phyloP scores from a whole-genome alignment of 768 basidiomycete genomes.

The Coprinopsis cinerea region DNA sequence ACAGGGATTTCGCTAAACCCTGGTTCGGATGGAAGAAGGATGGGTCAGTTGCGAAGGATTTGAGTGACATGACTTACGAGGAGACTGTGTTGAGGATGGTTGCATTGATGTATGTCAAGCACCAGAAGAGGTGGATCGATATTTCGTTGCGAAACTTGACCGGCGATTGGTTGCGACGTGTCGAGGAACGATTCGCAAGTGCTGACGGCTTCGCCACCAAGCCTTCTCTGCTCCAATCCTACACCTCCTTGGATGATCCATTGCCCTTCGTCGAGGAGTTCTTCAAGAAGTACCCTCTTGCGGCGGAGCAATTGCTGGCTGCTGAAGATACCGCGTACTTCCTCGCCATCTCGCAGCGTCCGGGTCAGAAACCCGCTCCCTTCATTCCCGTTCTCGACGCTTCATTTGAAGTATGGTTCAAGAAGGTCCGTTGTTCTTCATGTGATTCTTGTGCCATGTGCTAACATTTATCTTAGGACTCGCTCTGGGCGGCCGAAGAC shows the following conservation, averaged over 20 bases:
- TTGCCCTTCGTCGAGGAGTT: conserved; percentile 70
- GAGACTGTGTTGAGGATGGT: conserved; percentile 91
- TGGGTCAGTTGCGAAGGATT: conserved; percentile 73
- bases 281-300: conserved; percentile 80
- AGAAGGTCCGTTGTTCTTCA: conserved; percentile 62
- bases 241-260: conserved; percentile 77
- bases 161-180: conserved; percentile 94
- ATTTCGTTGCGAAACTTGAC: conserved; percentile 85
- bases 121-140: conserved; percentile 93
- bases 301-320: conserved; percentile 80
- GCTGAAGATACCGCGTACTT: conserved; percentile 94
- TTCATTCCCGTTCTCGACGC: conserved; percentile 96
- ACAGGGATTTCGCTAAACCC: conserved; percentile 92
- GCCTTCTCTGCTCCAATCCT: conserved; percentile 82
- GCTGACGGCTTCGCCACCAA: conserved; percentile 73
- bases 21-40: conserved; percentile 99
- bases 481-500: conserved; percentile 96
- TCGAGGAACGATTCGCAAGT: conserved; percentile 93
- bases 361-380: conserved; percentile 96
- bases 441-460: conserved; percentile 14
- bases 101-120: conserved; percentile 87
- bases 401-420: conserved; percentile 98
- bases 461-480: conserved; percentile 53
- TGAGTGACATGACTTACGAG: conserved; percentile 98
- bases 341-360: conserved; percentile 91